phyloP scores from a whole-genome alignment of 2,329 filamentous ascomycete genomes.

The Calonectria naviculata region DNA sequence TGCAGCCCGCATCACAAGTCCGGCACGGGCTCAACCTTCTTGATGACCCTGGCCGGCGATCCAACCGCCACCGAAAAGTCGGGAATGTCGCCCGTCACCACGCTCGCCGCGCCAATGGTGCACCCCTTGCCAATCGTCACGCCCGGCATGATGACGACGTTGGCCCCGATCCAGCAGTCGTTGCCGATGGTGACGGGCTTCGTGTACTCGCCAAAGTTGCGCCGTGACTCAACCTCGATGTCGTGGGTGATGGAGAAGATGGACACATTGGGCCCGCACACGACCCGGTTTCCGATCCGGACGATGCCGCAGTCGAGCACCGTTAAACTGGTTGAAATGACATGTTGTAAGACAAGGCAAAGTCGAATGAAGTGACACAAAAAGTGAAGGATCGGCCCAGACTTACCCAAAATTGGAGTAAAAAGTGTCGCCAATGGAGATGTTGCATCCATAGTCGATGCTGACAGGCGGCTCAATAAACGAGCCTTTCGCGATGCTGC shows the following conservation, averaged over 20 bases:
- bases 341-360: background rate
- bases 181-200: conserved; percentile 58
- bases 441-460: conserved; percentile 74
- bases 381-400: conserved; percentile 71
- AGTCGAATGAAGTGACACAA: conserved; percentile 55
- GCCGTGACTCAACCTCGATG: conserved; percentile 63
- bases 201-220: conserved; percentile 57
- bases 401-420: conserved; percentile 63
- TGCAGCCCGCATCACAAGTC: conserved; percentile 34
- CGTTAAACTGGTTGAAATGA: conserved; percentile 51
- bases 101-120: conserved; percentile 59
- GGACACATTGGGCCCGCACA: conserved; percentile 77
- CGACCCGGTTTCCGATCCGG: conserved; percentile 73
- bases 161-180: conserved; percentile 66
- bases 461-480: conserved; percentile 71
- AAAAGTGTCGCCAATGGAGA: conserved; percentile 67
- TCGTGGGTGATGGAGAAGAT: conserved; percentile 79
- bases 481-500: conserved; percentile 59
- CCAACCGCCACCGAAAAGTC: conserved; percentile 60
- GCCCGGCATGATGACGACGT: conserved; percentile 60
- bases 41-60: conserved; percentile 58
- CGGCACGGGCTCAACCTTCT: conserved; percentile 53
- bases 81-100: conserved; percentile 61
- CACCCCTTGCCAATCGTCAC: conserved; percentile 63
- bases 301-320: conserved; percentile 80